A percentile compares a stretch with the other conserved stretches of the same genome.
Evolutionary conservation across 306 rosid genomes (phyloP).

Genomic region (Canavalia gladiata): DNA sequence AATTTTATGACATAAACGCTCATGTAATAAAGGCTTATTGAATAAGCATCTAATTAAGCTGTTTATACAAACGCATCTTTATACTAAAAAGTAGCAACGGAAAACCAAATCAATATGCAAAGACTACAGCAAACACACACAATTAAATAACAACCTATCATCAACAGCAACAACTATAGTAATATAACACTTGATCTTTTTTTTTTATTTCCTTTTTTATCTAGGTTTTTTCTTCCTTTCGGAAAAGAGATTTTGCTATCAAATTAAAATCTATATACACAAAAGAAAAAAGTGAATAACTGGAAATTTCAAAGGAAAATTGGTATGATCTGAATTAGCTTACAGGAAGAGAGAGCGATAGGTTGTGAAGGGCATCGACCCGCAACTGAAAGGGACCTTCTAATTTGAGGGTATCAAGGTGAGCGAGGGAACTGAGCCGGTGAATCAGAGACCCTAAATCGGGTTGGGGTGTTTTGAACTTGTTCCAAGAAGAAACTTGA

Average conservation of each 20-base stretch:
- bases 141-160: neutral
- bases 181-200: neutral
- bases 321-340: neutral
- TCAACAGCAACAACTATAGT: neutral
- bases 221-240: neutral
- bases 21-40: too few relatives aligned
- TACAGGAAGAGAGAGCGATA: constrained; percentile 78
- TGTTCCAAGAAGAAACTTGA: constrained; percentile 69
- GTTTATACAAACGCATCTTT: neutral
- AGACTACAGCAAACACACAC: constrained; percentile 18
- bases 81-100: neutral
- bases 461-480: constrained; percentile 52
- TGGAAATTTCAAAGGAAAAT: too few relatives aligned
- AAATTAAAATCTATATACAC: neutral
- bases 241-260: neutral
- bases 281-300: neutral
- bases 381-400: constrained; percentile 81
- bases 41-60: too few relatives aligned
- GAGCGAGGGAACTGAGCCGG: constrained; percentile 58
- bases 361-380: constrained; percentile 53
- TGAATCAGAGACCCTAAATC: constrained; percentile 66
- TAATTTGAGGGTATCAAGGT: constrained; percentile 66
- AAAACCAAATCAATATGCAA: neutral
- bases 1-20: too few relatives aligned
- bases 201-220: neutral